A percentile compares a stretch with the other conserved stretches of the same genome.
These are phyloP conservation scores for Pascua sp. DNA, from an alignment of 1,284 basidiomycete genomes.

Conservation along the genomic window DNA sequence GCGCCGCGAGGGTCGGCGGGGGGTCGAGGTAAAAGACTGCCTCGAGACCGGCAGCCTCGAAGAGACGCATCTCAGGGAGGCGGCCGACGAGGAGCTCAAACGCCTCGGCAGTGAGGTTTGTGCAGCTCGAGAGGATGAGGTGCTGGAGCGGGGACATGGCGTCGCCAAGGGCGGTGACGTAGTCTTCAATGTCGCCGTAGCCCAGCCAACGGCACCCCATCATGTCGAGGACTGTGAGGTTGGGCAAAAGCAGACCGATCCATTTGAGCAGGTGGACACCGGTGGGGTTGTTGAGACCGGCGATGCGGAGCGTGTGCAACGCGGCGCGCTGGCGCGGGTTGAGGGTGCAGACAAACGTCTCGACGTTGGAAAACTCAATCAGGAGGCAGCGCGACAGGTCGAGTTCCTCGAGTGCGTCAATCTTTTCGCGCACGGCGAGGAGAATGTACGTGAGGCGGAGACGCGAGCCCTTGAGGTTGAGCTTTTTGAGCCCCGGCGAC, in stretches of 20 bases:
- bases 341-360: slow-evolving; percentile 42
- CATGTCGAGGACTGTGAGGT: slow-evolving; percentile 75
- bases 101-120: slow-evolving; percentile 66
- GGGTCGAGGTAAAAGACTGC: slow-evolving; percentile 23
- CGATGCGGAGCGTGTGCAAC: slow-evolving; percentile 55
- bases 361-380: slow-evolving; percentile 62
- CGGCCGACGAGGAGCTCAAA: slow-evolving; percentile 68
- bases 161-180: slow-evolving; percentile 48
- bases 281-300: slow-evolving; percentile 59
- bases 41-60: slow-evolving; percentile 73
- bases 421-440: slow-evolving; percentile 47
- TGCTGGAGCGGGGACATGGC: slow-evolving; percentile 61
- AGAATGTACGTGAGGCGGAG: slow-evolving; percentile 2
- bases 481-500: slow-evolving; percentile 59
- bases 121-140: slow-evolving; percentile 71
- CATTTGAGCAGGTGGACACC: slow-evolving; percentile 55
- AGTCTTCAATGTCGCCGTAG: slow-evolving; percentile 34
- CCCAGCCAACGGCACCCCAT: slow-evolving; percentile 56
- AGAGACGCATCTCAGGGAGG: slow-evolving; percentile 69
- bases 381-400: slow-evolving; percentile 71
- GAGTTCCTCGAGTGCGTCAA: slow-evolving; percentile 60
- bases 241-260: slow-evolving; percentile 64
- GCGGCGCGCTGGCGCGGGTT: slow-evolving; percentile 11
- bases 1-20: slow-evolving; percentile 11
- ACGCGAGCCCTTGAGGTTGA: slow-evolving; percentile 66